Base-by-base conservation (phyloP, 148 eudicot genomes). In the Rhododendron molle region DNA sequence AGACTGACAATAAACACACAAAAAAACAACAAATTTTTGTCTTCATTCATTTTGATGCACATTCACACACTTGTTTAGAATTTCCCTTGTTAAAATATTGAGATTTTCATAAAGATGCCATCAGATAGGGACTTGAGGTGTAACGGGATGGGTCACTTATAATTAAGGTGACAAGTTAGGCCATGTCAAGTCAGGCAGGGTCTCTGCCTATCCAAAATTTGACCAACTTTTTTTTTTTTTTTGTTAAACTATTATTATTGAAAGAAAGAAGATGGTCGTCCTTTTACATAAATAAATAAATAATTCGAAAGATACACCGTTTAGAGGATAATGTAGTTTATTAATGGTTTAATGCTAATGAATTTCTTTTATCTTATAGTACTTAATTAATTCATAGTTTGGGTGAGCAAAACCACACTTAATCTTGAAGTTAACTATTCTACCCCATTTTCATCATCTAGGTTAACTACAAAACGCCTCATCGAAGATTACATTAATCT, bases 281-380 rank as follows among this genome's bases (percentile, higher is more conserved):
- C 30, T 26, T 67, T 67, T 67, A 21, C 21, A 20, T 20, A 58
- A 20, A 58, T 5, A 1, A 36, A 20, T 20, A 58, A 20, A 58
- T 5, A 1, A 36, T 21, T 6, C 44, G 40, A 76, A 16, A 76
- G 46, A 36, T 18, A n/a, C 32, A 58, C 28, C 36, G 14, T 38
- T 36, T 56, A 36, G 83, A 81, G 72, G 83, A 81, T 81, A 81
- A 81, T 21, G 21, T 58, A 81, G 73, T 36, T 81, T 36, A 58
- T 58, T 23, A 40, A 0, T 40, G 44, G 44, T 18, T 21, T 21
- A 81, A 56, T 44, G 65, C 72, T 81, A 52, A 52, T 50, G 16
- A 58, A 81, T 32, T 32, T 32, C 34, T 32, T n/a, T 14, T 56
- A 30, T 34, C 44, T 0, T 56, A 40, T 40, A 5, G 3, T 81